Conservation (phyloP, 2,329 filamentous ascomycete genomes). For the Fonsecaea monophora region DNA sequence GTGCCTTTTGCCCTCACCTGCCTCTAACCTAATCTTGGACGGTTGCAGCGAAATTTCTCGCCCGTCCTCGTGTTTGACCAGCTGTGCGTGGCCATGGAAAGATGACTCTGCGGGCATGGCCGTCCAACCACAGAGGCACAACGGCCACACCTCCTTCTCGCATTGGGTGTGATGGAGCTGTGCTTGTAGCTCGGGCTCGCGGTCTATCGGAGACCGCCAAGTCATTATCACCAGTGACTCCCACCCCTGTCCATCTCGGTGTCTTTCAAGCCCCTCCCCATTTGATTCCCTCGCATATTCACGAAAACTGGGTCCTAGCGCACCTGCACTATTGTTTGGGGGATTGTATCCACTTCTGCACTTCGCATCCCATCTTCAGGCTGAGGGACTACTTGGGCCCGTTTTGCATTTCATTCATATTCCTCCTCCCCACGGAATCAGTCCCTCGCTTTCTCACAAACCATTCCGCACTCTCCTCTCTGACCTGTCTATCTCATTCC, state of each 20-base stretch:
- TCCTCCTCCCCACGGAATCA: slow-evolving; percentile 36
- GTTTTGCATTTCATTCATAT: slow-evolving; percentile 32
- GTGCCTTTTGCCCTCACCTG: slow-evolving; percentile 4
- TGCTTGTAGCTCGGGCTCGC: slow-evolving; percentile 1
- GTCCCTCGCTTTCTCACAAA: slow-evolving; percentile 29
- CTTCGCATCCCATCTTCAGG: slow-evolving; percentile 10
- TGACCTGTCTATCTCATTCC: slow-evolving; percentile 20
- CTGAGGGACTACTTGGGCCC: neutral
- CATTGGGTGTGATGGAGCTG: neutral
- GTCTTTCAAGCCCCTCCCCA: neutral
- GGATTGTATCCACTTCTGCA: slow-evolving; percentile 10
- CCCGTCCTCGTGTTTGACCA: slow-evolving; percentile 9
- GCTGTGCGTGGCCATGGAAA: neutral
- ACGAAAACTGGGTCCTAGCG: slow-evolving; percentile 9
- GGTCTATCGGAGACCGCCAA: slow-evolving; percentile 25
- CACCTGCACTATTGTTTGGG: slow-evolving; percentile 22
- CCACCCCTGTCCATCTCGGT: neutral
- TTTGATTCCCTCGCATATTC: slow-evolving; percentile 7
- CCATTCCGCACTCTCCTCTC: slow-evolving; percentile 40
- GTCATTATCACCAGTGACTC: slow-evolving; percentile 6
- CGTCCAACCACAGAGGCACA: slow-evolving; percentile 4
- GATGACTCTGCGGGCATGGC: slow-evolving; percentile 2
- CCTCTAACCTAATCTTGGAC: neutral
- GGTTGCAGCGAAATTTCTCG: neutral
- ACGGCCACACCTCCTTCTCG: neutral